Evolutionary conservation across 139 green algal genomes (phyloP).

Genomic region (Chlorella ohadii): DNA sequence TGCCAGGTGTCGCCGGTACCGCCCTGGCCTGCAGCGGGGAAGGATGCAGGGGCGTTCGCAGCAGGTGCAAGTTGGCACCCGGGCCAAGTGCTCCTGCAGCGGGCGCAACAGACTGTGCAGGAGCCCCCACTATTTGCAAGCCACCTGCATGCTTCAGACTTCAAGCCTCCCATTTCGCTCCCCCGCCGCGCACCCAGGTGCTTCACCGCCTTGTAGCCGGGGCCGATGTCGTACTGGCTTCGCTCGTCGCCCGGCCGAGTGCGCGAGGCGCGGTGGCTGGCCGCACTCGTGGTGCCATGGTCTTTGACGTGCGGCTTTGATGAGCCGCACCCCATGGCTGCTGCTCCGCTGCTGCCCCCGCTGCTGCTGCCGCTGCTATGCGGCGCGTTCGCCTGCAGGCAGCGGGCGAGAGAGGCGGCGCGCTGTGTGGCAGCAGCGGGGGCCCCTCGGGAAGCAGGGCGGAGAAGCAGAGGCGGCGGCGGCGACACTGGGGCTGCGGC

Average conservation of each 20-base stretch:
- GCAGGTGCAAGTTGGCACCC: too few species aligned
- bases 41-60: neutral
- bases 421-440: too few species aligned
- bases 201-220: slow-evolving; percentile 39
- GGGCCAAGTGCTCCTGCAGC: too few species aligned
- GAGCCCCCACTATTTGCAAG: too few species aligned
- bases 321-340: slow-evolving; percentile 31
- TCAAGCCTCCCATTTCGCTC: neutral
- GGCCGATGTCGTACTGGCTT: slow-evolving; percentile 32
- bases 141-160: too few species aligned
- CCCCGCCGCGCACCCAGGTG: slow-evolving; percentile 34
- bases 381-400: neutral
- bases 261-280: slow-evolving; percentile 19
- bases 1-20: slow-evolving; percentile 81
- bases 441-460: too few species aligned
- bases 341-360: neutral
- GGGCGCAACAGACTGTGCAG: too few species aligned
- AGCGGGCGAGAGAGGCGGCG: too few species aligned
- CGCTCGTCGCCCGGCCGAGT: slow-evolving; percentile 11
- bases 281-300: slow-evolving; percentile 15
- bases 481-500: too few species aligned
- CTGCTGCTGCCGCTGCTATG: neutral
- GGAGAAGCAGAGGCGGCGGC: too few species aligned
- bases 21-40: slow-evolving; percentile 44
- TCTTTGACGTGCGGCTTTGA: slow-evolving; percentile 14